phyloP scores from a whole-genome alignment of 2,329 filamentous ascomycete genomes.

The Hymenotorrendiella dingleyae region DNA sequence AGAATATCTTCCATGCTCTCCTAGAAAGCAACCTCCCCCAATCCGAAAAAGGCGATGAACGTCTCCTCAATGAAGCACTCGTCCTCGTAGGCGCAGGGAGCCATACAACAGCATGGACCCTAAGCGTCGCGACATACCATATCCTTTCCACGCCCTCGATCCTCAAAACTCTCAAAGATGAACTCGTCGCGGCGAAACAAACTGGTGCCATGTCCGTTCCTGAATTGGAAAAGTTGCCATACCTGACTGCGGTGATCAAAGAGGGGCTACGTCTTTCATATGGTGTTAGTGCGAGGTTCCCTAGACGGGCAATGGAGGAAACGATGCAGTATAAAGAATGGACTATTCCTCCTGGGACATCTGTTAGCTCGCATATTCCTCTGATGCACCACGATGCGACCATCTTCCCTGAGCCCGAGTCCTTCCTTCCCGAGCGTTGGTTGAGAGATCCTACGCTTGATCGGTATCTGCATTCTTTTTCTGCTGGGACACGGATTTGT shows the following conservation, averaged over 20 bases:
- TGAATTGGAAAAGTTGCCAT: constrained; percentile 25
- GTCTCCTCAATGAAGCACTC: constrained; percentile 31
- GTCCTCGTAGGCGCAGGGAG: constrained; percentile 31
- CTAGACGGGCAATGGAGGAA: not conserved
- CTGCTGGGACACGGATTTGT: constrained; percentile 7
- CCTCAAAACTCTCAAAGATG: constrained; percentile 26
- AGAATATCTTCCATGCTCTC: not conserved
- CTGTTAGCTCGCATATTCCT: not conserved
- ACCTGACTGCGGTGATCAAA: constrained; percentile 27
- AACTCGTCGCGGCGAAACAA: constrained; percentile 25
- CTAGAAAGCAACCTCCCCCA: not conserved
- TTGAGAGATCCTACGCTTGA: constrained; percentile 22
- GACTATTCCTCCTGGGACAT: not conserved
- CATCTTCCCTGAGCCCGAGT: constrained; percentile 9
- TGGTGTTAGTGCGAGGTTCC: not conserved
- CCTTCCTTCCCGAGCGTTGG: constrained; percentile 1
- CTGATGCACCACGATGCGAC: not conserved
- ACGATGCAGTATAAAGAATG: not conserved
- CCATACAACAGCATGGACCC: constrained; percentile 31
- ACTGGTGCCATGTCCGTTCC: constrained; percentile 9
- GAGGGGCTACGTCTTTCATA: constrained; percentile 18
- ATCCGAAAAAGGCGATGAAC: constrained; percentile 1
- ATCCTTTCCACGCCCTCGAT: constrained; percentile 30
- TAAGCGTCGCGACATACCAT: constrained; percentile 32
- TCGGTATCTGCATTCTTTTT: constrained; percentile 8